Percentiles rank a stretch among this genome's conserved stretches.
These are phyloP conservation scores for Cymbopogon citratus DNA, from an alignment of 176 grass and related monocot species.

Conservation along the genomic window DNA sequence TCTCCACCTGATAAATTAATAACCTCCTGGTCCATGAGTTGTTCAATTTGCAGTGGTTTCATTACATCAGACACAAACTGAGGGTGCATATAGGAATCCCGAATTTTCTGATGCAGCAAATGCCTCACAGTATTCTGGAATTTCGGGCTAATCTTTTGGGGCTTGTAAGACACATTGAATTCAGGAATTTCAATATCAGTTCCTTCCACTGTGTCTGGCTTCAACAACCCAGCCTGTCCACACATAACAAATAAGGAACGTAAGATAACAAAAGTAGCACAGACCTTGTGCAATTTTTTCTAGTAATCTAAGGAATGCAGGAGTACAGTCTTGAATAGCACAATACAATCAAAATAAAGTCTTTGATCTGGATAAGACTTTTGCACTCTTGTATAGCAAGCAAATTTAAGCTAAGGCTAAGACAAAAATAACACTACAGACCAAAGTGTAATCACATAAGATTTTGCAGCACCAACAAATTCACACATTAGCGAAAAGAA, in stretches of 20 bases:
- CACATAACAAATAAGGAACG: slow-evolving; percentile 20
- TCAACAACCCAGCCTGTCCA: slow-evolving; percentile 67
- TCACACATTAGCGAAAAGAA: neutral
- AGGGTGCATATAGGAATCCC: slow-evolving; percentile 84
- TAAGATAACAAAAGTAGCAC: slow-evolving; percentile 1
- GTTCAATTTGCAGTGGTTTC: slow-evolving; percentile 97
- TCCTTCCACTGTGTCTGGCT: slow-evolving; percentile 71
- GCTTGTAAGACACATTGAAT: slow-evolving; percentile 96
- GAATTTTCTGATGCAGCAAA: slow-evolving; percentile 81
- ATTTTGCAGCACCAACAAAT: neutral
- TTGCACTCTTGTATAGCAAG: neutral
- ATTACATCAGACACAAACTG: slow-evolving; percentile 93
- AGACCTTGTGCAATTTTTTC: neutral
- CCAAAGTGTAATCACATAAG: neutral
- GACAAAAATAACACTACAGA: neutral
- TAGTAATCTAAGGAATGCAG: neutral
- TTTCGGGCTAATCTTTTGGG: slow-evolving; percentile 86
- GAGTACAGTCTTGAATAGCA: neutral
- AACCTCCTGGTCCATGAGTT: slow-evolving; percentile 86
- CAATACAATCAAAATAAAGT: neutral
- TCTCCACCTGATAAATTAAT: slow-evolving; percentile 97
- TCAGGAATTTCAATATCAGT: slow-evolving; percentile 81
- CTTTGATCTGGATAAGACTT: neutral
- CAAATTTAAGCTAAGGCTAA: neutral
- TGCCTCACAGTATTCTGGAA: slow-evolving; percentile 70